Conservation (phyloP, 495 filamentous ascomycete species). For the Trichoderma gamsii region DNA sequence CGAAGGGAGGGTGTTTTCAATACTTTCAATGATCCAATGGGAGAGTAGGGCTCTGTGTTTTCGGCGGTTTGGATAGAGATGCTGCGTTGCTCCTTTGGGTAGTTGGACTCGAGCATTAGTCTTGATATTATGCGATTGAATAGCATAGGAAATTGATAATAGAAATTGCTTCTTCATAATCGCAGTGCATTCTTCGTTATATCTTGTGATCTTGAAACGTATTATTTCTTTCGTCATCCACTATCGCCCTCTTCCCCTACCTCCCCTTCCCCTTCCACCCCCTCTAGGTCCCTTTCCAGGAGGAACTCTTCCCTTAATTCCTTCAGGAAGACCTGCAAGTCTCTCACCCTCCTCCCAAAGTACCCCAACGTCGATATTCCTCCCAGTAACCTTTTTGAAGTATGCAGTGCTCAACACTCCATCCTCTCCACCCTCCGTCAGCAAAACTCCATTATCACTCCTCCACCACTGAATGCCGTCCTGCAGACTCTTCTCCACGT, state of each 20-base stretch:
- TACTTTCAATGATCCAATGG: background rate
- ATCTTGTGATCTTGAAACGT: too few species aligned
- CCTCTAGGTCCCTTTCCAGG: constrained; percentile 36
- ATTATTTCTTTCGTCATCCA: background rate
- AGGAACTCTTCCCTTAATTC: constrained; percentile 37
- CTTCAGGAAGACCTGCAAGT: constrained; percentile 50
- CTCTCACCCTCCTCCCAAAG: constrained; percentile 60
- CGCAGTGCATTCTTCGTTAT: too few species aligned
- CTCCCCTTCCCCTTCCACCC: constrained; percentile 21
- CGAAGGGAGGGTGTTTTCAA: background rate
- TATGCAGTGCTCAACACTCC: constrained; percentile 40
- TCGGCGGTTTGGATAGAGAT: too few species aligned
- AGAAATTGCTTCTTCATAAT: too few species aligned
- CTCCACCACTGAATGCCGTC: constrained; percentile 71
- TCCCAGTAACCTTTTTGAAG: constrained; percentile 52
- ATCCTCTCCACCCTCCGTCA: constrained; percentile 44
- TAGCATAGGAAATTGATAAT: too few species aligned
- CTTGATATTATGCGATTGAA: too few species aligned
- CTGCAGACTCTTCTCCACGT: constrained; percentile 58
- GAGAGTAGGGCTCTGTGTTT: too few species aligned
- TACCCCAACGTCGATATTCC: constrained; percentile 52
- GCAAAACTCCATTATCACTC: constrained; percentile 75
- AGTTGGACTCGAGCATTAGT: too few species aligned
- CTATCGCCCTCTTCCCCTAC: constrained; percentile 20
- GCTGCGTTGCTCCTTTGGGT: too few species aligned